These are phyloP conservation scores for Fusarium burgessii DNA, from an alignment of 2,329 filamentous ascomycete genomes.

Conservation along the genomic window DNA sequence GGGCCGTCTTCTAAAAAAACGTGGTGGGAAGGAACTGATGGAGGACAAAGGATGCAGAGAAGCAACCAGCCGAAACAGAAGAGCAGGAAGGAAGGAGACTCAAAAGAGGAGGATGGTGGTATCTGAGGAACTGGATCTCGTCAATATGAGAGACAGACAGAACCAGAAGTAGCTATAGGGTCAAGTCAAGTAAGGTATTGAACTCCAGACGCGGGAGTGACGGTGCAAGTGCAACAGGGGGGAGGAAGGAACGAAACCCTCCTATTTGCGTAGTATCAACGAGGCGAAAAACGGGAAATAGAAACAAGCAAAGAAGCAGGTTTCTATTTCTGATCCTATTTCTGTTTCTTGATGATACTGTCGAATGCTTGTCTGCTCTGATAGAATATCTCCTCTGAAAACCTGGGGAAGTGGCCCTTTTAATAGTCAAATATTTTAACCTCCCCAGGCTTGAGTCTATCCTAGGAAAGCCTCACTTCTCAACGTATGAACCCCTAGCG, in stretches of 20 bases:
- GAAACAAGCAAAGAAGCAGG: background rate
- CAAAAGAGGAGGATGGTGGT: constrained; percentile 1
- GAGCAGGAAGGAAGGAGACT: constrained; percentile 20
- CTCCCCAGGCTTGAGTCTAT: background rate
- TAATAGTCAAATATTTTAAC: constrained; percentile 32
- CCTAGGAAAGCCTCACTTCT: constrained; percentile 20
- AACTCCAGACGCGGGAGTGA: constrained; percentile 42
- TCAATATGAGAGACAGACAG: constrained; percentile 41
- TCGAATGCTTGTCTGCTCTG: background rate
- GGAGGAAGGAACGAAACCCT: constrained; percentile 10
- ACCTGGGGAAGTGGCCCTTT: constrained; percentile 17
- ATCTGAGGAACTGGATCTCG: constrained; percentile 15
- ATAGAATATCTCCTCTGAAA: background rate
- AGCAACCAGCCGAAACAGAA: constrained; percentile 40
- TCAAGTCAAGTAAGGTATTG: background rate
- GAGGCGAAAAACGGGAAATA: constrained; percentile 28
- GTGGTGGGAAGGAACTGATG: constrained; percentile 38
- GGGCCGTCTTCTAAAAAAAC: constrained; percentile 24
- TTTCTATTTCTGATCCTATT: background rate
- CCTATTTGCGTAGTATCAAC: constrained; percentile 37
- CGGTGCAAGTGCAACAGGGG: constrained; percentile 34
- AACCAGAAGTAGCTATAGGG: background rate
- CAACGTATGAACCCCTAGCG: constrained; percentile 2
- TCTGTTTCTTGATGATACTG: background rate
- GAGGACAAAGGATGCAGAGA: constrained; percentile 33